These are phyloP conservation scores for Phytomonas sp. DNA, from an alignment of 208 protist species.

Conservation along the genomic window DNA sequence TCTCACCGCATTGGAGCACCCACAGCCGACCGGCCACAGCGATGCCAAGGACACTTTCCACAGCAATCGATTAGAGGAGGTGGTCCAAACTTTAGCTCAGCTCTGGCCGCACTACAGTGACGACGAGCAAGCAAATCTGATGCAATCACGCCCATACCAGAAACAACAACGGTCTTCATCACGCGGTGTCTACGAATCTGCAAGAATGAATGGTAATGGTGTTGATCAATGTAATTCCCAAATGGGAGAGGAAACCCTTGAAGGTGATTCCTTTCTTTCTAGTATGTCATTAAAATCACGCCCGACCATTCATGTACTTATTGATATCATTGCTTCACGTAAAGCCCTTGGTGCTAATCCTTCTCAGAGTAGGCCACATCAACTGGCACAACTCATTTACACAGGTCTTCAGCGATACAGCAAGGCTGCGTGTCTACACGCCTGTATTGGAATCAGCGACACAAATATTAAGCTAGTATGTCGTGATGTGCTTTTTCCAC, in stretches of 20 bases:
- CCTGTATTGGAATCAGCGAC: conserved; percentile 50
- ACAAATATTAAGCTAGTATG: conserved; percentile 38
- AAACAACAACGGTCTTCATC: neutral
- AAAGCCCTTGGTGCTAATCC: conserved; percentile 48
- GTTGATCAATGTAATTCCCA: neutral
- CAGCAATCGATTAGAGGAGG: neutral
- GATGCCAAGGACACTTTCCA: neutral
- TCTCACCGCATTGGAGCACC: neutral
- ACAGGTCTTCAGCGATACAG: conserved; percentile 16
- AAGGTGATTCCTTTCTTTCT: neutral
- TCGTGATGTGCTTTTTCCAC: conserved; percentile 65
- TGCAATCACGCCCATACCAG: neutral
- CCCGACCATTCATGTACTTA: conserved; percentile 6
- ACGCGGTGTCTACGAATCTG: neutral
- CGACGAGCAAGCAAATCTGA: neutral
- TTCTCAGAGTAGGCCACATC: conserved; percentile 47
- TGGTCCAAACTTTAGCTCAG: conserved; percentile 1
- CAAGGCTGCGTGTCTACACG: neutral
- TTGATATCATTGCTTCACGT: conserved; percentile 74
- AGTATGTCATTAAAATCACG: neutral
- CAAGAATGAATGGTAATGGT: neutral
- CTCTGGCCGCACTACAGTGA: neutral
- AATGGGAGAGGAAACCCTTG: neutral
- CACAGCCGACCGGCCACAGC: neutral
- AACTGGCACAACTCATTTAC: conserved; percentile 43